Conservation (phyloP, 129 eudicot species). For the Flaveria robusta region DNA sequence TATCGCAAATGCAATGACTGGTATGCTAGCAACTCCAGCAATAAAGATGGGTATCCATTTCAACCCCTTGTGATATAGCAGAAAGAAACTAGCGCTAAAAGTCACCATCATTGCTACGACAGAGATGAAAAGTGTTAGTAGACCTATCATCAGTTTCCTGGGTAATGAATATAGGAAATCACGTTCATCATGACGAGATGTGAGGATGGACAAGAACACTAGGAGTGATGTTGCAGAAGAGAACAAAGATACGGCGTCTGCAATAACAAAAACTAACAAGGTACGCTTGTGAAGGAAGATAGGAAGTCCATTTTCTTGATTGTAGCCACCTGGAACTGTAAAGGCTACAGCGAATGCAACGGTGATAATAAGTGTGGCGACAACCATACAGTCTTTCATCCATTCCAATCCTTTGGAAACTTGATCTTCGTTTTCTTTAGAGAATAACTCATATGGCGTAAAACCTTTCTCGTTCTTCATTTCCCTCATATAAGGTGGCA, state of each 20-base stretch:
- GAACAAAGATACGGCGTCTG: constrained; percentile 31
- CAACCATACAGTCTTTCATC: constrained; percentile 30
- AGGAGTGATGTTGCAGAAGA: constrained; percentile 26
- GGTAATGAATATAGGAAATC: constrained; percentile 24
- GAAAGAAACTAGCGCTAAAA: constrained; percentile 29
- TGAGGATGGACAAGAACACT: constrained; percentile 27
- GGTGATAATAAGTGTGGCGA: constrained; percentile 22
- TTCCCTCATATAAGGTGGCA: constrained; percentile 12
- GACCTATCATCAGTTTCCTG: constrained; percentile 17
- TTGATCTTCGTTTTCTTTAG: constrained; percentile 15
- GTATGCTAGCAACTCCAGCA: background rate
- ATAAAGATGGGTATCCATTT: constrained; percentile 27
- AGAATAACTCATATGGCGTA: constrained; percentile 31
- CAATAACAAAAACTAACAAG: constrained; percentile 25
- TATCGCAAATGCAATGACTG: constrained; percentile 14
- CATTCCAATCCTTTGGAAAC: constrained; percentile 14
- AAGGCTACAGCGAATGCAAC: constrained; percentile 32
- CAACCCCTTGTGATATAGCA: constrained; percentile 23
- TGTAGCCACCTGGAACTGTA: constrained; percentile 38
- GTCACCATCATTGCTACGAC: constrained; percentile 27
- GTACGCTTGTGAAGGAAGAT: background rate
- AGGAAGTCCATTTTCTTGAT: constrained; percentile 17
- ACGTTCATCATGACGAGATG: constrained; percentile 15
- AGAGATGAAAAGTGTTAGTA: constrained; percentile 22
- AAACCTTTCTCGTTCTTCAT: constrained; percentile 8